phyloP scores from a whole-genome alignment of 352 stramenopile genomes.

The Phytophthora citrophthora region DNA sequence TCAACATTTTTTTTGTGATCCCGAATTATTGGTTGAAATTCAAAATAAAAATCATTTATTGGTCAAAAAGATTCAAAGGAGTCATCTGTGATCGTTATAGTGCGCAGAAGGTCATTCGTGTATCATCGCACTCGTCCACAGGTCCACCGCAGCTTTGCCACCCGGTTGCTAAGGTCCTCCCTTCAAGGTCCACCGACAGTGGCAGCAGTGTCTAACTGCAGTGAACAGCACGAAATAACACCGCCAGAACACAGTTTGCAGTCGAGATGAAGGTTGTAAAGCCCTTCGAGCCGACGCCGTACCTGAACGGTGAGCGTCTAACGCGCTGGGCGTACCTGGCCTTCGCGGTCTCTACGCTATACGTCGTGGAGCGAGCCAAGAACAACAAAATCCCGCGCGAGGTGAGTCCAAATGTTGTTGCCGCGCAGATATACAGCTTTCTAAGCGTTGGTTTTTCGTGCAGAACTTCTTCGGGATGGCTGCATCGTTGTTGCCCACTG shows the following conservation, averaged over 20 bases:
- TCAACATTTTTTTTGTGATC: slow-evolving; percentile 13
- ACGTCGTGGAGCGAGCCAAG: slow-evolving; percentile 44
- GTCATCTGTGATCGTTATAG: slow-evolving; percentile 16
- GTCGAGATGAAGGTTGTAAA: slow-evolving; percentile 40
- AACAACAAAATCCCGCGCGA: slow-evolving; percentile 53
- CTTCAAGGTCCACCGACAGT: slow-evolving; percentile 26
- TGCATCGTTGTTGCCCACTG: slow-evolving; percentile 48
- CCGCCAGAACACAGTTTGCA: slow-evolving; percentile 1
- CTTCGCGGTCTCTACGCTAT: slow-evolving; percentile 47
- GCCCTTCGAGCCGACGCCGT: slow-evolving; percentile 16
- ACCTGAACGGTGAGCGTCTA: slow-evolving; percentile 38
- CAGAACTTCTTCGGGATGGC: slow-evolving; percentile 56
- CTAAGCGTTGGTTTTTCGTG: slow-evolving; percentile 14
- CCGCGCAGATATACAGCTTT: neutral
- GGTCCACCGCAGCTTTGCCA: neutral
- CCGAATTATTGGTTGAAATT: slow-evolving; percentile 1
- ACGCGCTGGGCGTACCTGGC: slow-evolving; percentile 50
- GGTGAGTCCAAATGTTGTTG: slow-evolving; percentile 17
- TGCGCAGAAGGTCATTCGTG: slow-evolving; percentile 17
- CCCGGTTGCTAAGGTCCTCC: slow-evolving; percentile 20
- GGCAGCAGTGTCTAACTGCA: neutral
- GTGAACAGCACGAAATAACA: slow-evolving; percentile 2
- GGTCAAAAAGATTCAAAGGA: neutral
- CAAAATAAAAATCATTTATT: slow-evolving; percentile 1
- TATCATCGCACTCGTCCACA: slow-evolving; percentile 2